phyloP scores from a whole-genome alignment of 345 rosid genomes.

The Gynandropsis gynandra region DNA sequence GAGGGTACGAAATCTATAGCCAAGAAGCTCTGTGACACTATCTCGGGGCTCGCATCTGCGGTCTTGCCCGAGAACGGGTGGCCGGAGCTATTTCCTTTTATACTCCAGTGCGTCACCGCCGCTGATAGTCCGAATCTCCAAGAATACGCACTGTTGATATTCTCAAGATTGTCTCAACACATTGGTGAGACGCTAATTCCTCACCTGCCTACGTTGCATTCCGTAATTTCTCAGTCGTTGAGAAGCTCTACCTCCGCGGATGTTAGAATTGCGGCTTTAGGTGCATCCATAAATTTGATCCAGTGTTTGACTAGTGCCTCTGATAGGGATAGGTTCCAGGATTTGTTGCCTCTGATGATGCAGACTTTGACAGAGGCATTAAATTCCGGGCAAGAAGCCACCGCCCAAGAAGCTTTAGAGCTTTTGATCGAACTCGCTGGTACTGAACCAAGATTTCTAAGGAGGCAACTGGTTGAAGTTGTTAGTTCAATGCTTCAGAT shows the following conservation, averaged over 20 bases:
- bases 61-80: slow-evolving; percentile 34
- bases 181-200: not conserved
- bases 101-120: slow-evolving; percentile 42
- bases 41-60: slow-evolving; percentile 55
- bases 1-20: slow-evolving; percentile 38
- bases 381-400: slow-evolving; percentile 46
- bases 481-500: slow-evolving; percentile 68
- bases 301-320: slow-evolving; percentile 40
- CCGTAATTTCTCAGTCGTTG: slow-evolving; percentile 43
- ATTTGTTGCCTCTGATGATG: slow-evolving; percentile 48
- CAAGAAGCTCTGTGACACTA: slow-evolving; percentile 53
- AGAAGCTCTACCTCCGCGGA: slow-evolving; percentile 30
- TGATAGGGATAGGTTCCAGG: slow-evolving; percentile 55
- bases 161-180: not conserved
- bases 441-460: slow-evolving; percentile 50
- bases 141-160: not conserved
- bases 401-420: slow-evolving; percentile 69
- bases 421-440: slow-evolving; percentile 60
- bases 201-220: slow-evolving; percentile 33
- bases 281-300: slow-evolving; percentile 45
- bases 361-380: slow-evolving; percentile 53
- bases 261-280: slow-evolving; percentile 49
- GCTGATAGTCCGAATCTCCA: slow-evolving; percentile 25
- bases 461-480: slow-evolving; percentile 53
- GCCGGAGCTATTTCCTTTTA: slow-evolving; percentile 48